Base-by-base conservation (phyloP, 345 rosid genomes). In the Theobroma cacao region DNA sequence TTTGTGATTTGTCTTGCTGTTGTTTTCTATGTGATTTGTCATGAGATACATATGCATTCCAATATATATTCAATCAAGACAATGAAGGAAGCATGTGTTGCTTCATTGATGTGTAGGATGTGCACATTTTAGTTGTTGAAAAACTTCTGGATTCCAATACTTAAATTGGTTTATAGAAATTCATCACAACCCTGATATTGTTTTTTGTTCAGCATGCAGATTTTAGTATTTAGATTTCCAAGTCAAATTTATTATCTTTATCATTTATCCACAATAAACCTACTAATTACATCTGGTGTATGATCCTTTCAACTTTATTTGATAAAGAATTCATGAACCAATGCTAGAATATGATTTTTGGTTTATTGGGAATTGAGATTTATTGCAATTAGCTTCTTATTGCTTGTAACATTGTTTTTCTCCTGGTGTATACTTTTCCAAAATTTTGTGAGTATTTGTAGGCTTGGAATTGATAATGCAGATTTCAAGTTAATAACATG, bases 401-500 rank as follows among this genome's bases (percentile, higher is more conserved):
- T 65, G 43, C 50, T 60, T 65, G 8, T 80, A 43, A 60, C n/a
- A 20, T 34, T 68, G 34, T 50, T 41, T 59, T 61, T 28, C 11
- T 52, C 65, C 45, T 63, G 80, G 48, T 78, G 62, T 71, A 38
- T 33, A 75, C 63, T 52, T 70, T n/a, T 18, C 43, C 43, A 48
- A 50, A 73, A 34, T 68, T 52, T 33, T 53, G 33, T 28, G n/a
- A 14, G 48, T 45, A 58, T 31, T 71, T 66, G n/a, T 45, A 65
- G 38, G 33, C 62, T 33, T 76, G 66, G 72, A 38, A 41, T 26
- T 48, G 17, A 26, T 73, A 14, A 30, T 77, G 59, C 63, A 28
- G 9, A 53, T 81, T 69, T 79, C 36, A 26, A 38, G 36, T 62
- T 36, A 48, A 41, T 72, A 17, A 64, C 64, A 63, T 79, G 77